Evolutionary conservation across 768 basidiomycete genomes (phyloP), one percentile per base, ranked within the genome.

Genomic region (Chalciporus piperatus): DNA sequence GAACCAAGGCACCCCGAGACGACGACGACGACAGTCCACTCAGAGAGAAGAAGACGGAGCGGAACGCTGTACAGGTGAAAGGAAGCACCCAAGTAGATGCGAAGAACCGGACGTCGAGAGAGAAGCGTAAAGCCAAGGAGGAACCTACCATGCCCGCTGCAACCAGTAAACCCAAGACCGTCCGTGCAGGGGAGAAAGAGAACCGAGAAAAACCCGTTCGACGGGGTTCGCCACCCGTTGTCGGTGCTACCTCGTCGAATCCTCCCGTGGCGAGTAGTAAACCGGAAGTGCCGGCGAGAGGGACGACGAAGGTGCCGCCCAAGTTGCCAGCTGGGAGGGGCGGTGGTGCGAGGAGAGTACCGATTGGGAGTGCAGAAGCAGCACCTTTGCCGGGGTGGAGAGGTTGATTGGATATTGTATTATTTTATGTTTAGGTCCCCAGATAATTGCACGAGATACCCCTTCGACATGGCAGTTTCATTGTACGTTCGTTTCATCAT

Each of bases 331-430:
- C 56, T 8, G 58, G 66, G 59, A 73, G 67, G 52, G 75, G 30
- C 3, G 30, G 74, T 25, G 86, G 84, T 6, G 78, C 87, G 5
- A 72, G 86, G 58, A 73, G 86, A 50, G 85, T 89, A 22, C 82
- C 77, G 5, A 70, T 87, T n/a, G 79, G 81, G 54, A 87, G 84
- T 56, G 75, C 76, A 2, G 84, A 86, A 49, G 85, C 85, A 5
- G 81, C 81, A 5, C 67, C 74, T 6, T 66, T 68, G 11, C 79
- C 76, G 30, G 73, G 74, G 1, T 76, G 83, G 76, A 76, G 76
- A 61, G 75, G 74, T 14, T 83, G 60, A 69, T 45, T 9, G 33
- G 6, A 48, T 12, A 13, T 19, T 6, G 33, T 28, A 19, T 20
- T 45, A 50, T 47, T 57, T 17, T 67, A 51, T 51, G 47, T 40